Evolutionary conservation across 2,329 filamentous ascomycete genomes (phyloP).

Genomic region (Leptographium procerum): DNA sequence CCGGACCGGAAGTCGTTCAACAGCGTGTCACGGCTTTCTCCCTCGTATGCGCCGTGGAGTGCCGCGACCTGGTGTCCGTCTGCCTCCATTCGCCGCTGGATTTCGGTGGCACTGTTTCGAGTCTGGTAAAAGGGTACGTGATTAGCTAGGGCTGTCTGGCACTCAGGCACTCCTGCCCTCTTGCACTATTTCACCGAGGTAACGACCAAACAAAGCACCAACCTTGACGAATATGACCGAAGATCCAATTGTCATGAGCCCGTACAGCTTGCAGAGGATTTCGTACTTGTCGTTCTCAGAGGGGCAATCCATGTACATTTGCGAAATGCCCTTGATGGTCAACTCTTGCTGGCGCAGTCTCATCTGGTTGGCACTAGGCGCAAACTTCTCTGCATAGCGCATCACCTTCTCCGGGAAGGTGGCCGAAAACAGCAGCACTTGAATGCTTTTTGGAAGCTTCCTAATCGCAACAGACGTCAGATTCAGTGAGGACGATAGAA

Average conservation of each 20-base stretch:
- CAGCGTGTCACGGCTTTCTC: conserved; percentile 67
- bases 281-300: conserved; percentile 75
- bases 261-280: conserved; percentile 84
- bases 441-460: conserved; percentile 61
- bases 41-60: conserved; percentile 80
- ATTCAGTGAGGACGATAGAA: background rate
- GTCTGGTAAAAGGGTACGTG: conserved; percentile 39
- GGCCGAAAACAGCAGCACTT: conserved; percentile 90
- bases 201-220: conserved; percentile 17
- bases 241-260: conserved; percentile 89
- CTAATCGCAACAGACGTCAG: conserved; percentile 29
- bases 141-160: background rate
- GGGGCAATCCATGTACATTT: conserved; percentile 93
- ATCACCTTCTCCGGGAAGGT: conserved; percentile 83
- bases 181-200: background rate
- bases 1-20: conserved; percentile 80
- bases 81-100: conserved; percentile 71
- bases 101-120: conserved; percentile 72
- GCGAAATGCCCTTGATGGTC: conserved; percentile 93
- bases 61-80: conserved; percentile 90
- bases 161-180: too few species aligned
- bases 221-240: conserved; percentile 97
- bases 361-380: conserved; percentile 75
- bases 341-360: conserved; percentile 83
- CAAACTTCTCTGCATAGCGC: conserved; percentile 72